Percentiles rank a stretch among this genome's conserved stretches.
Evolutionary conservation across 495 filamentous ascomycete species (phyloP).

Genomic region (Penicillium malachiteum): DNA sequence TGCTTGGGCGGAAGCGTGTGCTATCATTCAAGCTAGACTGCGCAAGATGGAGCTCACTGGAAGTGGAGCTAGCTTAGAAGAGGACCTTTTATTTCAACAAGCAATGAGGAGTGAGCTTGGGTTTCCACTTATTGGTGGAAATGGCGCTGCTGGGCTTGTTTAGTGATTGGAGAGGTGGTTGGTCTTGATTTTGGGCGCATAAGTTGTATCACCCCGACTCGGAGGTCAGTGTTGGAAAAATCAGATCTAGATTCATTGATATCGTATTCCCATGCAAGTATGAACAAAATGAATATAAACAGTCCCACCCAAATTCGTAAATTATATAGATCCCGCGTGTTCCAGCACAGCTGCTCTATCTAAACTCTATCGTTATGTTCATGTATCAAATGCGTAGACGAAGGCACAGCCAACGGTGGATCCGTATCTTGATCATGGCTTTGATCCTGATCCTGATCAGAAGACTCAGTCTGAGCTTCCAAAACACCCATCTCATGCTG

Average conservation of each 20-base stretch:
- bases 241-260: no score
- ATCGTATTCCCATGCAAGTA: neutral
- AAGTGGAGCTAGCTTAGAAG: conserved; percentile 8
- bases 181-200: neutral
- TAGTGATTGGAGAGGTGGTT: neutral
- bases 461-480: neutral
- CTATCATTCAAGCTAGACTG: conserved; percentile 34
- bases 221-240: no score
- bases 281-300: neutral
- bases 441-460: neutral
- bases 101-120: conserved; percentile 27
- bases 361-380: neutral
- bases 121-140: conserved; percentile 32
- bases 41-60: conserved; percentile 32
- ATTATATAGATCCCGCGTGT: neutral
- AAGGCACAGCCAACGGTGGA: neutral
- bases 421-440: neutral
- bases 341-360: neutral
- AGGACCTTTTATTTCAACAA: conserved; percentile 17
- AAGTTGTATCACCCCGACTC: no score
- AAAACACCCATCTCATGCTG: neutral
- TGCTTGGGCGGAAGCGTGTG: conserved; percentile 48
- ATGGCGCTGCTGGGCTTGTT: conserved; percentile 27
- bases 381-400: neutral
- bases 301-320: neutral